Percentiles rank a stretch among this genome's conserved stretches.
These are phyloP conservation scores for Macrolepiota albuminosa DNA, from an alignment of 768 basidiomycete species.

Conservation along the genomic window DNA sequence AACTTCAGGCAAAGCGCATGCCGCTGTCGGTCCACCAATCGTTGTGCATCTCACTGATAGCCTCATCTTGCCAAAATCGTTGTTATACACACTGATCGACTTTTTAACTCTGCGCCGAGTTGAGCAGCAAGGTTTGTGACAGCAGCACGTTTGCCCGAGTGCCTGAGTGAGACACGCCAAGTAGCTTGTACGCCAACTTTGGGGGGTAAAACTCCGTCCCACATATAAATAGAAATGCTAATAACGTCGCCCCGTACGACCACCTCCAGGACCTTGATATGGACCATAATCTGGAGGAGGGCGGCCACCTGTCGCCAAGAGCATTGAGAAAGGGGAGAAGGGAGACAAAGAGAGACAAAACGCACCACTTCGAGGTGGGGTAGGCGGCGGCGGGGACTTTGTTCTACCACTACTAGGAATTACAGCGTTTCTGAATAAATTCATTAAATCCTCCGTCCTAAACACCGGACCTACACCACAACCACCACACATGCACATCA, in stretches of 20 bases:
- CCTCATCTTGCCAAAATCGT: not conserved
- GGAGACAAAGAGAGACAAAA: constrained; percentile 1
- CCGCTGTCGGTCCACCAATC: not conserved
- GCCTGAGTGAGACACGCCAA: not conserved
- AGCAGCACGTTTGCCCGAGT: not conserved
- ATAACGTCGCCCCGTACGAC: constrained; percentile 23
- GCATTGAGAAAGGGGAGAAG: not conserved
- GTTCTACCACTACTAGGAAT: constrained; percentile 61
- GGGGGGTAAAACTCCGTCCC: not conserved
- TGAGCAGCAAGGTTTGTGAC: not conserved
- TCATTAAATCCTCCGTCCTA: constrained; percentile 86
- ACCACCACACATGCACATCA: not conserved
- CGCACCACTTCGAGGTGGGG: constrained; percentile 47
- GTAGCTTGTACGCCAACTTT: not conserved
- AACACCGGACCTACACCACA: constrained; percentile 72
- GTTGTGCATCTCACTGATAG: not conserved
- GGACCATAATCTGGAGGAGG: constrained; percentile 87
- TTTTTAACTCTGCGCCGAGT: not conserved
- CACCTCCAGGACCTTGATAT: constrained; percentile 65
- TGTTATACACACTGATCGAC: not conserved
- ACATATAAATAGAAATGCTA: not conserved
- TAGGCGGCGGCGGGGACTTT: constrained; percentile 55
- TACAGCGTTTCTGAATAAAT: constrained; percentile 73
- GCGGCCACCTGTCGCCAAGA: constrained; percentile 43
- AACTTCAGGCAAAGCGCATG: not conserved